These are phyloP conservation scores for Stephania japonica DNA, from an alignment of 164 flowering plant genomes.

Conservation along the genomic window DNA sequence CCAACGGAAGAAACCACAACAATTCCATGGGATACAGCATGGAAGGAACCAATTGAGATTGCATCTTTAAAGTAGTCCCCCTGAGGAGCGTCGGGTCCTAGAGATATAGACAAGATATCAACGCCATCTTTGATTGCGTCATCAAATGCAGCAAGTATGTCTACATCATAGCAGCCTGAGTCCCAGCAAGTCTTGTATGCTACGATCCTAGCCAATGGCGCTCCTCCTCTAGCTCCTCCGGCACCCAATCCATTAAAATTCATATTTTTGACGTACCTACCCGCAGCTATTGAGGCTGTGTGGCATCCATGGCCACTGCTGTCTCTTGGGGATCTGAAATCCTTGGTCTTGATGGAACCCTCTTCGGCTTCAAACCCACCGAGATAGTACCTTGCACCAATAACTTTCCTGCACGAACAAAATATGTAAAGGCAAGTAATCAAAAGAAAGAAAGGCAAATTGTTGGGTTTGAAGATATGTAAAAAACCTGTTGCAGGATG, in stretches of 20 bases:
- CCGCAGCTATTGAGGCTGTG: slow-evolving; percentile 83
- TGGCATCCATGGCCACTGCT: slow-evolving; percentile 82
- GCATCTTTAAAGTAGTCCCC: slow-evolving; percentile 75
- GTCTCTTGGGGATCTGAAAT: slow-evolving; percentile 69
- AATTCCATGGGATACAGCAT: slow-evolving; percentile 63
- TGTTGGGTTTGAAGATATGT: too few relatives aligned
- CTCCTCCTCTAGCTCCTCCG: slow-evolving; percentile 87
- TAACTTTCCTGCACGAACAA: slow-evolving; percentile 47
- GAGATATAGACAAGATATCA: slow-evolving; percentile 57
- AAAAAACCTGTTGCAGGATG: slow-evolving; percentile 72
- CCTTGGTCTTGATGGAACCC: slow-evolving; percentile 22
- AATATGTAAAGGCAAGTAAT: too few relatives aligned
- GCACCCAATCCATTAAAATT: slow-evolving; percentile 55
- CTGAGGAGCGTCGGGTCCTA: slow-evolving; percentile 68
- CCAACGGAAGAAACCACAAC: slow-evolving; percentile 71
- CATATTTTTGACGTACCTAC: slow-evolving; percentile 59
- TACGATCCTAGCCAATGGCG: slow-evolving; percentile 75
- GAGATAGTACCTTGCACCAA: slow-evolving; percentile 72
- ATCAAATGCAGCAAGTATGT: slow-evolving; percentile 74
- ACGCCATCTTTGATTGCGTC: slow-evolving; percentile 85
- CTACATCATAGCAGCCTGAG: slow-evolving; percentile 76
- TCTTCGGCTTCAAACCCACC: slow-evolving; percentile 63
- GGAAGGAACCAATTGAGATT: slow-evolving; percentile 74
- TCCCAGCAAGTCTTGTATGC: slow-evolving; percentile 82
- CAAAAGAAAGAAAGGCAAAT: background rate